Conservation (phyloP, 1,284 basidiomycete genomes). For the Pyrrhoderma lamaoense region DNA sequence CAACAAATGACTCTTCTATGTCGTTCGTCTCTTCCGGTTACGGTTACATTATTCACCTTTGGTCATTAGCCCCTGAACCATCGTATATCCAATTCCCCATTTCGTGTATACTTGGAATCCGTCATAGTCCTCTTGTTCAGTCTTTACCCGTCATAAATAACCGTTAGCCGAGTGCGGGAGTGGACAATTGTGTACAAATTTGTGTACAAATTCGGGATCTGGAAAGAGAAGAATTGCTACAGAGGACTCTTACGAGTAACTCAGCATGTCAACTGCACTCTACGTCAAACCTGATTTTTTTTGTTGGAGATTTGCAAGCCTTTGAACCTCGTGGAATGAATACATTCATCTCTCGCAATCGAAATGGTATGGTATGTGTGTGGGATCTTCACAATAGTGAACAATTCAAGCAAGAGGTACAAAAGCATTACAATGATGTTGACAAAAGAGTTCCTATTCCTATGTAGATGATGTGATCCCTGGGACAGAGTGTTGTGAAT, state of each 20-base stretch:
- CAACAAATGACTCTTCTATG: slow-evolving; percentile 28
- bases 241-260: slow-evolving; percentile 37
- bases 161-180: slow-evolving; percentile 40
- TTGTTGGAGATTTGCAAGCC: slow-evolving; percentile 36
- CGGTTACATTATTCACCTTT: slow-evolving; percentile 42
- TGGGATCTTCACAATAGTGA: slow-evolving; percentile 42
- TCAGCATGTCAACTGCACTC: slow-evolving; percentile 38
- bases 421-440: slow-evolving; percentile 11
- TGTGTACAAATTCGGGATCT: slow-evolving; percentile 42
- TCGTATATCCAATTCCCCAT: slow-evolving; percentile 26
- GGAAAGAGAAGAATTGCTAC: slow-evolving; percentile 35
- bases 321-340: slow-evolving; percentile 21
- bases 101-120: slow-evolving; percentile 31
- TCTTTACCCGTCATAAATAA: slow-evolving; percentile 37
- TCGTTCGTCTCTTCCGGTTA: slow-evolving; percentile 44
- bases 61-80: slow-evolving; percentile 27
- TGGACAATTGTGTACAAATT: slow-evolving; percentile 38
- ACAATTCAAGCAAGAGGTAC: slow-evolving; percentile 26
- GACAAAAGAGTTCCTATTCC: not conserved
- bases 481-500: slow-evolving; percentile 33
- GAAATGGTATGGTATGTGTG: slow-evolving; percentile 34
- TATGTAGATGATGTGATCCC: slow-evolving; percentile 29
- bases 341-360: slow-evolving; percentile 39
- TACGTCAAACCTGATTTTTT: slow-evolving; percentile 31
- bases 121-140: slow-evolving; percentile 37